Percentiles rank a stretch among this genome's conserved stretches.
Evolutionary conservation across 345 rosid genomes (phyloP).

Genomic region (Excoecaria cochinchinensis): DNA sequence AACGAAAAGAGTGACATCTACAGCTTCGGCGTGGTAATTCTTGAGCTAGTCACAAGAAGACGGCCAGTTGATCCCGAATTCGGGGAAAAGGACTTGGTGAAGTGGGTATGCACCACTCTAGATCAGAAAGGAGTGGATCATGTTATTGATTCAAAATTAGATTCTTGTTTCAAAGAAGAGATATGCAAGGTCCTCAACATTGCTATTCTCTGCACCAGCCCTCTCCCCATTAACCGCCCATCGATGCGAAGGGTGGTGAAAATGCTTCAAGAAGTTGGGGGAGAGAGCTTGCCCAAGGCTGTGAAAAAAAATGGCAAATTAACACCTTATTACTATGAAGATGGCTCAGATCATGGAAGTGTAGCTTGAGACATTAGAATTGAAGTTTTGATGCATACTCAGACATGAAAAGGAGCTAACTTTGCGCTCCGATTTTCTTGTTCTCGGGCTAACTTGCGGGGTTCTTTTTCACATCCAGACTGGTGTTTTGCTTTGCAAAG

Average conservation of each 20-base stretch:
- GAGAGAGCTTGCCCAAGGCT: slow-evolving; percentile 35
- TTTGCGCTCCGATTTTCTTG: slow-evolving; percentile 19
- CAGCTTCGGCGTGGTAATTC: slow-evolving; percentile 95
- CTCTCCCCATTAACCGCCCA: slow-evolving; percentile 90
- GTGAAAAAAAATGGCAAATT: slow-evolving; percentile 70
- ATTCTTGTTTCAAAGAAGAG: slow-evolving; percentile 80
- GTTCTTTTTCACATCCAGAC: slow-evolving; percentile 14
- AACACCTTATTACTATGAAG: slow-evolving; percentile 85
- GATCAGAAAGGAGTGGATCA: slow-evolving; percentile 80
- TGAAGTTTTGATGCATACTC: background rate
- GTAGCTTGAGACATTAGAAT: slow-evolving; percentile 46
- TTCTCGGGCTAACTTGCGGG: slow-evolving; percentile 16
- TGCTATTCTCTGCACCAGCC: slow-evolving; percentile 81
- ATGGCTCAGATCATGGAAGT: slow-evolving; percentile 77
- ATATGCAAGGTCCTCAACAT: slow-evolving; percentile 81
- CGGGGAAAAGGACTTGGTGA: slow-evolving; percentile 94
- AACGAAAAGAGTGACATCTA: slow-evolving; percentile 99
- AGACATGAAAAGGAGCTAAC: slow-evolving; percentile 6
- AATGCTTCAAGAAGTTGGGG: slow-evolving; percentile 72
- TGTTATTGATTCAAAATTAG: slow-evolving; percentile 77
- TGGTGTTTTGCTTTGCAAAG: slow-evolving; percentile 22
- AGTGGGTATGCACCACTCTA: slow-evolving; percentile 79
- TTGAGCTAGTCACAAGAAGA: slow-evolving; percentile 85
- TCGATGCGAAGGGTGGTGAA: slow-evolving; percentile 96
- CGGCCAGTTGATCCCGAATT: slow-evolving; percentile 74